Conservation (phyloP, 371 early-diverging fungal genomes). For the Chytridiales sp. region DNA sequence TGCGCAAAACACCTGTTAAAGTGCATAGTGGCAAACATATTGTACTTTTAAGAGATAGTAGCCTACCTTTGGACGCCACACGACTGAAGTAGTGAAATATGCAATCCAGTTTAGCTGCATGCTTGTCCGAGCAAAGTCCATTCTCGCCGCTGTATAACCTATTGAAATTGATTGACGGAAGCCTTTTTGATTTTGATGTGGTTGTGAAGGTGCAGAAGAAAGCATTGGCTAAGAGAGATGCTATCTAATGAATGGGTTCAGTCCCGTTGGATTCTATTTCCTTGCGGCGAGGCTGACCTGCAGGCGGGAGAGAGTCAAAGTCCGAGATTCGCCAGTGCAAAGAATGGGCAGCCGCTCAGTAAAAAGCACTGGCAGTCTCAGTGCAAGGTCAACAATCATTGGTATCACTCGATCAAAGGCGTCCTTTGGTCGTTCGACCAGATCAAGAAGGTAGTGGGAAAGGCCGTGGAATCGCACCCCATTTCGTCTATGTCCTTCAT, state of each 20-base stretch:
- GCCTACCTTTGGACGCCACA: conserved; percentile 40
- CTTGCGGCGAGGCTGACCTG: conserved; percentile 21
- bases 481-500: too few relatives aligned
- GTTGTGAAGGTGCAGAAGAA: conserved; percentile 56
- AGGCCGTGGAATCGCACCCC: too few relatives aligned
- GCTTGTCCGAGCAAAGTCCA: conserved; percentile 15
- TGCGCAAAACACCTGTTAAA: conserved; percentile 14
- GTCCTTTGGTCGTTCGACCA: too few relatives aligned
- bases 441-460: too few relatives aligned
- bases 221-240: conserved; percentile 51
- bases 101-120: conserved; percentile 46
- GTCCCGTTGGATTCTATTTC: background rate
- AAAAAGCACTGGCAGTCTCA: conserved; percentile 23
- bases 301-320: conserved; percentile 38
- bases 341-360: conserved; percentile 34
- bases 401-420: conserved; percentile 24
- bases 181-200: conserved; percentile 14
- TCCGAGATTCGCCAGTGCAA: conserved; percentile 9
- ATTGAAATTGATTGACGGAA: conserved; percentile 41
- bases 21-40: background rate
- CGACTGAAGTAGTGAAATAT: conserved; percentile 52
- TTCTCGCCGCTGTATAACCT: conserved; percentile 35
- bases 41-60: background rate
- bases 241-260: conserved; percentile 35
- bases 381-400: conserved; percentile 30